Evolutionary conservation across 345 rosid genomes (phyloP).

Genomic region (Laguncularia racemosa): DNA sequence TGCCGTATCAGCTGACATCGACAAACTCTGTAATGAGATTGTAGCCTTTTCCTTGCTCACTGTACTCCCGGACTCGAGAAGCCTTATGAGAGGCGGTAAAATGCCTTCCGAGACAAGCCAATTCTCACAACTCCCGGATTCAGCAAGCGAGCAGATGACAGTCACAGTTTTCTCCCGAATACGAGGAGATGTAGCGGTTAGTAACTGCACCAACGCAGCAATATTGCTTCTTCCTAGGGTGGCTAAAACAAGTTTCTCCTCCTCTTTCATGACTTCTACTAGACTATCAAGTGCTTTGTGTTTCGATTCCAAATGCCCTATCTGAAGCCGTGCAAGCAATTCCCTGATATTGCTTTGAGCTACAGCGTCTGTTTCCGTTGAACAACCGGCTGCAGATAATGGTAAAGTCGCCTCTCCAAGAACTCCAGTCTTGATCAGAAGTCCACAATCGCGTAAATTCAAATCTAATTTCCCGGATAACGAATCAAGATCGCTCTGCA

Average conservation of each 20-base stretch:
- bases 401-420: slow-evolving; percentile 69
- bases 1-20: slow-evolving; percentile 66
- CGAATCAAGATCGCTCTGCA: slow-evolving; percentile 95
- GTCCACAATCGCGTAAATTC: slow-evolving; percentile 73
- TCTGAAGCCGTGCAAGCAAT: slow-evolving; percentile 87
- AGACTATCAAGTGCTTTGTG: slow-evolving; percentile 74
- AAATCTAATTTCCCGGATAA: slow-evolving; percentile 72
- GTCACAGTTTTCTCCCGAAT: slow-evolving; percentile 69
- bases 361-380: slow-evolving; percentile 22
- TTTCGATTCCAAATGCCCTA: slow-evolving; percentile 89
- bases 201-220: slow-evolving; percentile 63
- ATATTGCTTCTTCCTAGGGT: slow-evolving; percentile 61
- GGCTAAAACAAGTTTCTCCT: slow-evolving; percentile 54
- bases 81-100: slow-evolving; percentile 79
- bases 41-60: slow-evolving; percentile 79
- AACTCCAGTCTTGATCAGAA: slow-evolving; percentile 86
- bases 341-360: slow-evolving; percentile 44
- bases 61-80: slow-evolving; percentile 68
- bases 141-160: slow-evolving; percentile 68
- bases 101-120: slow-evolving; percentile 88
- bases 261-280: slow-evolving; percentile 78
- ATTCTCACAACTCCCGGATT: slow-evolving; percentile 71
- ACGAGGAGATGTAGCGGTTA: slow-evolving; percentile 68
- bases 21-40: slow-evolving; percentile 72
- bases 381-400: slow-evolving; percentile 18